Base-by-base conservation (phyloP, 768 basidiomycete species). In the Suillus cothurnatus region DNA sequence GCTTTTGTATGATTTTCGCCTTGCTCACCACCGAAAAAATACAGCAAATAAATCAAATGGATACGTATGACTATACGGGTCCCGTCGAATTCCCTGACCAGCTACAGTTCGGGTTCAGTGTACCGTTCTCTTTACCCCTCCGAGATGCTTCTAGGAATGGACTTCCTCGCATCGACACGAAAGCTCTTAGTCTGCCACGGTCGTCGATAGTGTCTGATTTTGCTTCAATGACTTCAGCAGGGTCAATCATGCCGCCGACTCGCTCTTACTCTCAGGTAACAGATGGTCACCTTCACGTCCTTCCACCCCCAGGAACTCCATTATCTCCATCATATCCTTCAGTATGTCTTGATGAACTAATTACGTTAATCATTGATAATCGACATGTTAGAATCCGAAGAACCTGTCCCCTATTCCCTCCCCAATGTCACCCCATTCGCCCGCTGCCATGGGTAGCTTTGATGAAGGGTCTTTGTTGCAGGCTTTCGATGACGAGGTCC, bases 141-240 rank as follows among this genome's bases (percentile, higher is more conserved):
- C 4, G 26, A 19, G 26, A 36, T n/a, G n/a, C 3, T 28, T 5
- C 23, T 28, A 57, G 23, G 36, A 38, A 38, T 57, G 15, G 6
- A 23, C 36, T 38, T 23, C 23, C 31, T 15, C 39, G 17, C 17
- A 41, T 19, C 19, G 39, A 41, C 15, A 41, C 17, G 15, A 41
- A 41, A 41, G 39, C 15, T 21, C 15, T 31, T 41, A 15, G 9
- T 60, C 9, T 3, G 14, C 61, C 38, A 7, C 53, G 34, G 17
- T 17, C 61, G 19, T 58, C 39, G 15, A 26, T 62, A 7, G 23
- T 32, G 55, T 57, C 61, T 55, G 47, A 62, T 4, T 38, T 31
- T 56, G 34, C 61, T 60, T 58, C 61, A 36, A 50, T 34, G 11
- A 23, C n/a, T 62, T 59, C 58, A 41, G 58, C 26, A 28, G 58